Base-by-base conservation (phyloP, 805 yeast species). In the Blastobotrys peoriensis region DNA sequence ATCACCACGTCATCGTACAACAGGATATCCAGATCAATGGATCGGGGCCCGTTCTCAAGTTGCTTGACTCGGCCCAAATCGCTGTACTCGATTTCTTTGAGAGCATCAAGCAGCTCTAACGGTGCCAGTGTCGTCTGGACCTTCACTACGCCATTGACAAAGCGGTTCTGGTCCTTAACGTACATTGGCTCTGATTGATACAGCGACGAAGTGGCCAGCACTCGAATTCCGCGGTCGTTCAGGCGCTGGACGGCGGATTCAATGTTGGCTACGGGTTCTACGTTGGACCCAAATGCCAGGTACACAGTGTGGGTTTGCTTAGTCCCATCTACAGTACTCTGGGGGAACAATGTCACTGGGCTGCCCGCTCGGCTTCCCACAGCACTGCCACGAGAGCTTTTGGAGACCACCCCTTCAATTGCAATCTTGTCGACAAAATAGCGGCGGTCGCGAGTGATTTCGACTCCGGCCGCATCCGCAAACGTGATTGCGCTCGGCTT, bases 141-240 rank as follows among this genome's bases (percentile, higher is more conserved):
- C 51, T 81, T 76, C 13, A 86, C 58, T 3, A 81, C 95, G 2
- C 97, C 98, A 61, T 93, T 93, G 54, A 80, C 67, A 58, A 93
- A 93, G 55, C 79, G 80, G 2, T 78, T 73, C 64, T 93, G 99
- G 45, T 87, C 85, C 28, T 73, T 63, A 50, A 73, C 78, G 62
- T 88, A 93, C 98, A 93, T 91, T 33, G 99, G 98, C 55, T 82
- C 86, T 17, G 96, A 86, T 47, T 83, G 79, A 62, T 86, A 93
- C 44, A 91, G 65, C 0, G 94, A 78, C 0, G 98, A 89, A 0
- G 91, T 76, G 2, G 74, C 68, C 2, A 70, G 47, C 0, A 93
- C 74, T 9, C 62, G 53, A 16, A 85, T 69, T 0, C 67, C 67
- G 15, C 64, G 52, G 0, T 60, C 58, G 6, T 67, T 57, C 13